Evolutionary conservation across 768 basidiomycete genomes (phyloP).

Genomic region (Strobilomyces dryophilus): DNA sequence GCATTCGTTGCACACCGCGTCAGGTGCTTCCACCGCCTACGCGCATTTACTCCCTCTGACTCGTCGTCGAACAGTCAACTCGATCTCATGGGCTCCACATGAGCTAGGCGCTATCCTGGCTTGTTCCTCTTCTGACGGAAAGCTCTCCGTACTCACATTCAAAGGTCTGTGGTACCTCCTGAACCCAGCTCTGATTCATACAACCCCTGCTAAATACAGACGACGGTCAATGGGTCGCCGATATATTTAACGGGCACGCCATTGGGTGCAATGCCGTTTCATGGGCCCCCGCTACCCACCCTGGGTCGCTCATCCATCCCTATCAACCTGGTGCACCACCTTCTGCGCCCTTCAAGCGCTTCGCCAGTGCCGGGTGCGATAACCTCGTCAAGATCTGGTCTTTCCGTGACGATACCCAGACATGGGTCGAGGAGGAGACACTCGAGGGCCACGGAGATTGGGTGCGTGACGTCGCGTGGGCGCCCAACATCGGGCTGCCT

Average conservation of each 20-base stretch:
- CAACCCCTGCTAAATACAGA: conserved; percentile 44
- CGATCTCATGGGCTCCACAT: conserved; percentile 98
- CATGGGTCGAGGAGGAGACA: conserved; percentile 88
- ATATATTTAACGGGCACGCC: conserved; percentile 92
- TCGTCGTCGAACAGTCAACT: conserved; percentile 66
- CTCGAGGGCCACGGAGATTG: conserved; percentile 94
- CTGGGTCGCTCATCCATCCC: conserved; percentile 79
- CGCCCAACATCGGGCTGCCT: conserved; percentile 93
- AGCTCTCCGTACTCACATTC: conserved; percentile 93
- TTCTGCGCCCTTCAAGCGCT: conserved; percentile 73
- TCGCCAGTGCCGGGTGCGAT: conserved; percentile 95
- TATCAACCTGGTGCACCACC: conserved; percentile 40
- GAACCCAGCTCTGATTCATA: background rate
- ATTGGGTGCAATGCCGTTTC: conserved; percentile 97
- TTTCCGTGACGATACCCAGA: conserved; percentile 80
- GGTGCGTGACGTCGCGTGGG: conserved; percentile 99
- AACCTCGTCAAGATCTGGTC: conserved; percentile 94
- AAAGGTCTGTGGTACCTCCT: conserved; percentile 62
- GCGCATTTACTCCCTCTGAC: background rate
- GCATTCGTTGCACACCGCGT: conserved; percentile 89
- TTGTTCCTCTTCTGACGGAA: conserved; percentile 96
- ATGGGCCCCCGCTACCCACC: conserved; percentile 91
- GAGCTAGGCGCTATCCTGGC: conserved; percentile 95
- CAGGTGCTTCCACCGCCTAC: conserved; percentile 54
- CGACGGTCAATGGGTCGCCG: conserved; percentile 94